A percentile compares a stretch with the other conserved stretches of the same genome.
Conservation (phyloP, 768 basidiomycete genomes). For the Rhizopogon vesiculosus region DNA sequence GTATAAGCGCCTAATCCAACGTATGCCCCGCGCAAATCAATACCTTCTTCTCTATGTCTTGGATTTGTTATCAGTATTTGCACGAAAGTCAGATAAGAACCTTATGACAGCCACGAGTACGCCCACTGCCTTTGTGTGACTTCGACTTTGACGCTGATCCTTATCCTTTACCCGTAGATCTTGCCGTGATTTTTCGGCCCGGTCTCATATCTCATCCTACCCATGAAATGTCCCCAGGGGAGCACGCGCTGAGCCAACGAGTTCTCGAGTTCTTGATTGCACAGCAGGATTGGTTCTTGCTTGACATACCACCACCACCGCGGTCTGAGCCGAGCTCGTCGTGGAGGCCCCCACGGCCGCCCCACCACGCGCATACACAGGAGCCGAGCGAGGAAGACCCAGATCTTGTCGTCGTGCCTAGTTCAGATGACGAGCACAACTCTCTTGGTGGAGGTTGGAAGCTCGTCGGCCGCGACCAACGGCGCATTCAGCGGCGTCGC, state of each 20-base stretch:
- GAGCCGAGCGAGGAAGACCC: slow-evolving; percentile 35
- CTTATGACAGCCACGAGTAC: slow-evolving; percentile 92
- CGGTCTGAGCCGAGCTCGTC: slow-evolving; percentile 24
- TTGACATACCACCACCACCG: slow-evolving; percentile 77
- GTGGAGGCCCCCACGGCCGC: slow-evolving; percentile 20
- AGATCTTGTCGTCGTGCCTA: slow-evolving; percentile 39
- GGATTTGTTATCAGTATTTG: slow-evolving; percentile 93
- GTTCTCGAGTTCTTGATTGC: slow-evolving; percentile 95
- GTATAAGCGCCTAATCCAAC: slow-evolving; percentile 81
- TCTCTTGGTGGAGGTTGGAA: slow-evolving; percentile 49
- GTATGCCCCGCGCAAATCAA: slow-evolving; percentile 85
- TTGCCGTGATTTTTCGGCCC: slow-evolving; percentile 96
- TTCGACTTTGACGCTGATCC: background rate
- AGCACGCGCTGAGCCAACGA: slow-evolving; percentile 82
- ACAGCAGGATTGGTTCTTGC: slow-evolving; percentile 94
- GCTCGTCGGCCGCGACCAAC: slow-evolving; percentile 35
- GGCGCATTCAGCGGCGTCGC: slow-evolving; percentile 48
- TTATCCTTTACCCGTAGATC: slow-evolving; percentile 45
- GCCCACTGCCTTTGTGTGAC: slow-evolving; percentile 24
- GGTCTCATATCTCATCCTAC: slow-evolving; percentile 86
- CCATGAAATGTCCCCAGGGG: slow-evolving; percentile 81
- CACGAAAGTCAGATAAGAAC: slow-evolving; percentile 86
- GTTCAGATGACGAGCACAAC: slow-evolving; percentile 46
- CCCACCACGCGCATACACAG: slow-evolving; percentile 5
- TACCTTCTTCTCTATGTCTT: slow-evolving; percentile 97